These are phyloP conservation scores for Termitomyces bulborhizus DNA, from an alignment of 768 basidiomycete species.

Conservation along the genomic window DNA sequence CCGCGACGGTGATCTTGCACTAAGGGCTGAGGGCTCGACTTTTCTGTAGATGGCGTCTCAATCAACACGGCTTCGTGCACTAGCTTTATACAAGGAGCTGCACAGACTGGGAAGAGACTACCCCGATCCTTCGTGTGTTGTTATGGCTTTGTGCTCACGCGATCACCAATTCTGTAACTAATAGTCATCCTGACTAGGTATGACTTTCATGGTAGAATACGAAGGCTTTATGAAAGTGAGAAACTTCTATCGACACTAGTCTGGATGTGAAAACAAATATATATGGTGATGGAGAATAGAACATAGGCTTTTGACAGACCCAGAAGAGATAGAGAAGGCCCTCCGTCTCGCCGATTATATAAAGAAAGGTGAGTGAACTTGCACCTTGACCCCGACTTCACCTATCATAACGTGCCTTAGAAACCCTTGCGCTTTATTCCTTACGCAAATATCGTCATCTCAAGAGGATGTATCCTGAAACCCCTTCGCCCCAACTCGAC, in stretches of 20 bases:
- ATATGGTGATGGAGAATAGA: constrained; percentile 32
- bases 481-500: constrained; percentile 8
- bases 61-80: constrained; percentile 53
- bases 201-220: constrained; percentile 68
- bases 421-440: constrained; percentile 78
- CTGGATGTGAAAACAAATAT: neutral
- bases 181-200: constrained; percentile 35
- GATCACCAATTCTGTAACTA: constrained; percentile 2
- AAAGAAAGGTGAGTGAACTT: constrained; percentile 60
- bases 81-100: constrained; percentile 78
- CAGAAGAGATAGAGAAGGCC: constrained; percentile 70
- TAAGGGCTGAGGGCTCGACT: neutral
- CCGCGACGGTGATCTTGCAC: constrained; percentile 1
- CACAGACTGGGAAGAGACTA: constrained; percentile 77
- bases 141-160: constrained; percentile 10
- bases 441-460: constrained; percentile 80
- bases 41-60: constrained; percentile 37
- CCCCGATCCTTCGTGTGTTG: constrained; percentile 69
- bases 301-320: constrained; percentile 59
- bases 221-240: constrained; percentile 71
- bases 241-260: neutral
- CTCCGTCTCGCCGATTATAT: constrained; percentile 77
- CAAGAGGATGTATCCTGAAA: constrained; percentile 59
- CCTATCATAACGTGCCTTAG: constrained; percentile 26
- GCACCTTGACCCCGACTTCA: neutral